Base-by-base conservation (phyloP, 768 basidiomycete genomes). In the Naganishia kalamii region DNA sequence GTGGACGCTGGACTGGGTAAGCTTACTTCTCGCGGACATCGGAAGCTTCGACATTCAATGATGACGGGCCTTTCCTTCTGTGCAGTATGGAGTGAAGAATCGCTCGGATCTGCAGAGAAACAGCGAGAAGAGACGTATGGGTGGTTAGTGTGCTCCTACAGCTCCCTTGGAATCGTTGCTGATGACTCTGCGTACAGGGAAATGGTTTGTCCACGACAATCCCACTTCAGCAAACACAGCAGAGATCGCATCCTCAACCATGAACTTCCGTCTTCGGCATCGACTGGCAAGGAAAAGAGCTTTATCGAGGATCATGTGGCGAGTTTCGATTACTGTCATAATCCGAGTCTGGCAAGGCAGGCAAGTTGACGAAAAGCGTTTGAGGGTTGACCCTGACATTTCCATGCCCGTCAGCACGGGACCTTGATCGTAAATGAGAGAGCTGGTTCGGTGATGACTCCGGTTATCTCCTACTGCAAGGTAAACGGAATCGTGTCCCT, bases 281-380 rank as follows among this genome's bases (percentile, higher is more conserved):
- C 21, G 21, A 25, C 4, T 41, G 54, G 43, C 7, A 49, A 37
- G 7, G n/a, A 47, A 13, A 65, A 60, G 33, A 47, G 43, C 17
- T 65, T 65, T 27, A 65, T 65, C 29, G 41, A 48, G 30, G 33
- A 65, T 43, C 29, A 60, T 21, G 35, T 47, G 19, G 32, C 23
- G 13, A 57, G 37, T 8, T 54, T 33, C 32, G 64, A 65, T 29
- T 65, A 60, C 47, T 65, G 64, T 44, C 30, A 60, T 7, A 65
- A 65, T 23, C 64, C 64, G 7, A 60, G 48, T 4, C 30, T 60
- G 27, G 51, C 46, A 25, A 65, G 51, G 23, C 6, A 21, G 51
- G 63, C 43, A 32, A 19, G 33, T 65, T 35, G 12, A 12, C 3
- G n/a, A n/a, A n/a, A n/a, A 8, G 11, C 17, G 4, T 21, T 2